Evolutionary conservation across 352 stramenopile genomes (phyloP), one percentile per base, ranked within the genome.

Genomic region (Globisporangium uncinulatum): DNA sequence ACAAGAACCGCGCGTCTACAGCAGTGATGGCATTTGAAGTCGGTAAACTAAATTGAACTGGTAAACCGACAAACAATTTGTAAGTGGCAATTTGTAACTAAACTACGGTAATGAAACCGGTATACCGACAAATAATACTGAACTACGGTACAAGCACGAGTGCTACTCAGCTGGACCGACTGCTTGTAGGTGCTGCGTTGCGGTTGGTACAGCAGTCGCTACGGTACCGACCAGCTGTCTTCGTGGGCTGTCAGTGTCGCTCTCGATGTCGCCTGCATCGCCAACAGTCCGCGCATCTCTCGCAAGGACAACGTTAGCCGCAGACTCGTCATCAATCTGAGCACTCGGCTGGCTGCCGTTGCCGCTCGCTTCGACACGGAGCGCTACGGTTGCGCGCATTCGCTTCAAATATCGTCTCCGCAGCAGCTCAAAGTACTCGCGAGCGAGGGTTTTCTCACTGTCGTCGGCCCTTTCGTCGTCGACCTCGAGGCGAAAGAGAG

Each of bases 361-460:
- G 29, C 9, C 14, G 13, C 6, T 19, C 24, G 19, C n/a, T 31
- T 6, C 9, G 34, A 9, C 31, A 15, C 17, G 6, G 43, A 29
- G 19, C n/a, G 50, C 24, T 19, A 56, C 32, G 1, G 58, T 56
- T 32, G 65, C 73, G 42, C 80, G 73, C 49, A 68, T 65, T 51
- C 68, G 79, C 71, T 91, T 88, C 24, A 75, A 21, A 50, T 89
- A 87, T 4, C 66, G 65, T 44, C 63, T 59, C 14, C 74, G 72
- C n/a, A 91, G 57, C 36, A 73, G 19, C 39, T 69, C 57, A 50
- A 83, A 86, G 56, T 68, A 83, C 20, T 79, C 72, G 49, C 75
- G 72, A 11, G 74, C 70, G 15, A 79, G 71, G 17, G n/a, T n/a
- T n/a, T n/a, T n/a, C n/a, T n/a, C n/a, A n/a, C 65, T 58, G 49